A percentile compares a stretch with the other conserved stretches of the same genome.
These are phyloP conservation scores for Exophiala bonariae DNA, from an alignment of 2,329 filamentous ascomycete genomes.

Conservation along the genomic window DNA sequence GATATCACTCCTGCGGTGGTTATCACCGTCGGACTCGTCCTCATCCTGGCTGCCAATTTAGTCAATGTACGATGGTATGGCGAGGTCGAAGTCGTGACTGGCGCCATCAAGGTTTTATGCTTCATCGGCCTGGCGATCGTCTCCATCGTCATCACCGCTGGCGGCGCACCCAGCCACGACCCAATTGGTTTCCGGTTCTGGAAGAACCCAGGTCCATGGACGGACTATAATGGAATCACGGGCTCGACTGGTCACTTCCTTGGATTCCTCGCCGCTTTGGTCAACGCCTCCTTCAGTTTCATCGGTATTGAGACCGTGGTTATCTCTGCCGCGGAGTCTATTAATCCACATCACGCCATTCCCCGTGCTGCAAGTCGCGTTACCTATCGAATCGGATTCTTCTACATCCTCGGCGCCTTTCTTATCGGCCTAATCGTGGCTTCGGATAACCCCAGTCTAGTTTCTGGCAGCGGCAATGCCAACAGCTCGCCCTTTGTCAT, in stretches of 20 bases:
- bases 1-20: conserved; percentile 42
- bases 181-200: conserved; percentile 7
- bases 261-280: conserved; percentile 34
- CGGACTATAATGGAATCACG: no score
- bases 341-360: conserved; percentile 43
- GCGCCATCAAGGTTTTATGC: conserved; percentile 38
- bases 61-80: conserved; percentile 38
- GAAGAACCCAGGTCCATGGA: conserved; percentile 3
- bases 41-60: conserved; percentile 37
- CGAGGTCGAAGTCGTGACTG: conserved; percentile 38
- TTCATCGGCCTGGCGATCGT: conserved; percentile 43
- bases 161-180: conserved; percentile 2
- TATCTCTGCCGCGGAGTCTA: conserved; percentile 46
- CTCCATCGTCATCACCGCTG: conserved; percentile 40
- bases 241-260: conserved; percentile 40
- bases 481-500: conserved; percentile 42
- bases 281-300: conserved; percentile 44
- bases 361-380: conserved; percentile 48
- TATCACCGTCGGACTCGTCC: conserved; percentile 35
- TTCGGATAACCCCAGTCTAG: conserved; percentile 40
- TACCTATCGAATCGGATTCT: conserved; percentile 43
- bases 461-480: conserved; percentile 32
- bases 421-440: conserved; percentile 45
- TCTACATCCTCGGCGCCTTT: conserved; percentile 44
- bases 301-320: conserved; percentile 46